These are phyloP conservation scores for Leptographium galeiforme DNA, from an alignment of 2,329 filamentous ascomycete species.

Conservation along the genomic window DNA sequence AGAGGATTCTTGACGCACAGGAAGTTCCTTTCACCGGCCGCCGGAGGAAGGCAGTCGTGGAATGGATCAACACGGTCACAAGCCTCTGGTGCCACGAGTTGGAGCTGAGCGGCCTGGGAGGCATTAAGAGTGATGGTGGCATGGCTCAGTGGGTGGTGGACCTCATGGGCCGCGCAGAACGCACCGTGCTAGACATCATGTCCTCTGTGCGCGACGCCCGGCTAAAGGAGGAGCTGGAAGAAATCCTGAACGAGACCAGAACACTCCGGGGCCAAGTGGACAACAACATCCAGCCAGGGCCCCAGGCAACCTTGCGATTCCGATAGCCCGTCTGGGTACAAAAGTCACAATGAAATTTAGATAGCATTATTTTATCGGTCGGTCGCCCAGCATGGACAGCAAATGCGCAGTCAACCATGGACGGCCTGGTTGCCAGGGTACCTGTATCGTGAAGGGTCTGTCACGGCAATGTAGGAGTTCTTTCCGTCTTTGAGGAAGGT, in stretches of 20 bases:
- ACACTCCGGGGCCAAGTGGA: slow-evolving; percentile 13
- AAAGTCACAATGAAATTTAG: no score
- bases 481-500: background rate
- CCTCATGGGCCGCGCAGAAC: slow-evolving; percentile 36
- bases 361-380: background rate
- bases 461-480: background rate
- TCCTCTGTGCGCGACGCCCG: slow-evolving; percentile 19
- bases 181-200: slow-evolving; percentile 22
- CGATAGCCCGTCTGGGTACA: background rate
- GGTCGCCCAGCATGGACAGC: background rate
- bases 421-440: background rate
- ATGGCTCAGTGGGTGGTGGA: slow-evolving; percentile 34
- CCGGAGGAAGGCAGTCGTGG: slow-evolving; percentile 34
- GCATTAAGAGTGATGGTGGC: slow-evolving; percentile 21
- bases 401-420: background rate
- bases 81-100: slow-evolving; percentile 36
- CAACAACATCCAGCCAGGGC: slow-evolving; percentile 8
- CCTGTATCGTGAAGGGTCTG: background rate
- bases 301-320: slow-evolving; percentile 7
- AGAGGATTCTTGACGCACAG: slow-evolving; percentile 43
- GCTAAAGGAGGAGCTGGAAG: slow-evolving; percentile 11
- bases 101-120: slow-evolving; percentile 27
- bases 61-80: slow-evolving; percentile 38
- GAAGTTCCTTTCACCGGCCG: slow-evolving; percentile 44
- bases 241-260: slow-evolving; percentile 12